Conservation (phyloP, 306 rosid genomes). For the Amphicarpaea edgeworthii region DNA sequence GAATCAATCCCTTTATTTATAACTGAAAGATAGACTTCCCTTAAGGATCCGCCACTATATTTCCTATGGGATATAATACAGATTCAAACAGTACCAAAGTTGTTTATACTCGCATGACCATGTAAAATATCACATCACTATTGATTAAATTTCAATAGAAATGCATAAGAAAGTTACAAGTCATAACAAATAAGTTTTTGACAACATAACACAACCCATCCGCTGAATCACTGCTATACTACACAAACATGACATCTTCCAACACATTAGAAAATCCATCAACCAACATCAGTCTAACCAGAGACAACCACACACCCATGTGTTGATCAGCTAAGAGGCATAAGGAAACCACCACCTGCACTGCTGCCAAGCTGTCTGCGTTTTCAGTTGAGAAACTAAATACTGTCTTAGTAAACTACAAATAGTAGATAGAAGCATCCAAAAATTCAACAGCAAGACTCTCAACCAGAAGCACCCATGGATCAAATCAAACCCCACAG, state of each 20-base stretch:
- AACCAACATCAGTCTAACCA: neutral
- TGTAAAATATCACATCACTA: neutral
- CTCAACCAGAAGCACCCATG: neutral
- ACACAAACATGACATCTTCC: neutral
- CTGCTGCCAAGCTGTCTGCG: neutral
- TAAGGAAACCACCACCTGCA: neutral
- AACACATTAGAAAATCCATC: slow-evolving; percentile 3
- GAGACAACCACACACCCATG: neutral
- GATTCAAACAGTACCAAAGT: neutral
- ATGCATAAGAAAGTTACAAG: neutral
- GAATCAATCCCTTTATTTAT: neutral
- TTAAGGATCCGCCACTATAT: slow-evolving; percentile 14
- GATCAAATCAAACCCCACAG: neutral
- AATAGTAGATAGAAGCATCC: neutral
- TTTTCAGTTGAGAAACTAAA: slow-evolving; percentile 10
- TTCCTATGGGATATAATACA: slow-evolving; percentile 2
- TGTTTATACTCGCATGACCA: neutral
- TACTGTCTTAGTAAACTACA: neutral
- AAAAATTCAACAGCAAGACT: neutral
- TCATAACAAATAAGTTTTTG: neutral
- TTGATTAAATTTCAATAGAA: neutral
- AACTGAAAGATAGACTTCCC: slow-evolving; percentile 7
- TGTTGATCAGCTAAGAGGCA: neutral
- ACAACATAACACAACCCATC: neutral
- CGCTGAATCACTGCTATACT: neutral